Conservation (phyloP, 306 rosid species). For the Cucumis cinereus region DNA sequence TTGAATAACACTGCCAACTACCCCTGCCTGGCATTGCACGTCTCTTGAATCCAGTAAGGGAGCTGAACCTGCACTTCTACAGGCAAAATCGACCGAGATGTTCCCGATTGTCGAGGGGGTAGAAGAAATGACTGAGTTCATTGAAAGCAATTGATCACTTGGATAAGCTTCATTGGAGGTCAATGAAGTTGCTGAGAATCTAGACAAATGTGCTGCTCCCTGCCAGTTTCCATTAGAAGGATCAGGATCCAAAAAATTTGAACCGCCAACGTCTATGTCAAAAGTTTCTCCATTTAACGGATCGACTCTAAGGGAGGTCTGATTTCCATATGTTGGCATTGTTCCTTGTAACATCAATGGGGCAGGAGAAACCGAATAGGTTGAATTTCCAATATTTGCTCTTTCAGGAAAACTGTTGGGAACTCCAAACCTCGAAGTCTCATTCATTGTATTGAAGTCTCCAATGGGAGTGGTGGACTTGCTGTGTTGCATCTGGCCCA, state of each 20-base stretch:
- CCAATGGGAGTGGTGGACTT: slow-evolving; percentile 26
- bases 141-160: slow-evolving; percentile 20
- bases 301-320: slow-evolving; percentile 28
- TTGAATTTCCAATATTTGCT: slow-evolving; percentile 19
- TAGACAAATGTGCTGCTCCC: slow-evolving; percentile 34
- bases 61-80: slow-evolving; percentile 3
- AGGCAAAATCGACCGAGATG: slow-evolving; percentile 4
- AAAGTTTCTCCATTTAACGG: slow-evolving; percentile 26
- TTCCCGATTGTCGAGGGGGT: neutral
- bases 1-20: slow-evolving; percentile 6
- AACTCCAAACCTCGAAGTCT: slow-evolving; percentile 30
- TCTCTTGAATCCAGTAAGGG: neutral
- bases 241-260: slow-evolving; percentile 40
- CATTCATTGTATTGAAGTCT: slow-evolving; percentile 27
- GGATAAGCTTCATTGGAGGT: slow-evolving; percentile 27
- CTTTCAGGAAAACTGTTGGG: slow-evolving; percentile 31
- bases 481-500: slow-evolving; percentile 41
- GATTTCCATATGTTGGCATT: slow-evolving; percentile 22
- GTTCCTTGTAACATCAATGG: slow-evolving; percentile 38
- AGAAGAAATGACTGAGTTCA: neutral
- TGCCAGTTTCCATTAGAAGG: slow-evolving; percentile 40
- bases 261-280: slow-evolving; percentile 23
- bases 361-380: slow-evolving; percentile 21
- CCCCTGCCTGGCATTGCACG: neutral
- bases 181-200: slow-evolving; percentile 36